Percentiles rank a stretch among this genome's conserved stretches.
Conservation (phyloP, 306 rosid species). For the Castanea crenata region DNA sequence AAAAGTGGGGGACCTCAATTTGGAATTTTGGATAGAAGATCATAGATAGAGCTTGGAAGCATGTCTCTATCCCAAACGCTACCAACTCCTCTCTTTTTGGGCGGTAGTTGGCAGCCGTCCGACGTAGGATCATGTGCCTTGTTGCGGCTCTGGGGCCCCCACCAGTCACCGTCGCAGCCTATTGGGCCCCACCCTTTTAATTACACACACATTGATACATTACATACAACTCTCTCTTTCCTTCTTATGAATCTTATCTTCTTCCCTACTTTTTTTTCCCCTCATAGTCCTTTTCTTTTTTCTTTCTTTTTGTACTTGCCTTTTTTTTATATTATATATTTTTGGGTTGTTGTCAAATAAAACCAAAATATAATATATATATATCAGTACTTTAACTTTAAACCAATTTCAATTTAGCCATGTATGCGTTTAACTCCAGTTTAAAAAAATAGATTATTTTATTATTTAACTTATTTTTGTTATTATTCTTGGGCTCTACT, state of each 20-base stretch:
- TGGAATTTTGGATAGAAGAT: too few species aligned
- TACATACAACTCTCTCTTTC: background rate
- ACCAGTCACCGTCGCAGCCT: constrained; percentile 21
- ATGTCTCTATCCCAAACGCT: constrained; percentile 31
- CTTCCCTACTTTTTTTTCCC: background rate
- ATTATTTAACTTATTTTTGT: too few species aligned
- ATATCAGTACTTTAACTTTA: too few species aligned
- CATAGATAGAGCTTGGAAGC: background rate
- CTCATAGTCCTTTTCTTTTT: too few species aligned
- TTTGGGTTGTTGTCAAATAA: background rate
- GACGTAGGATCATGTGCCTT: constrained; percentile 61
- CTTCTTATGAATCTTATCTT: background rate
- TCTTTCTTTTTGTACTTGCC: background rate
- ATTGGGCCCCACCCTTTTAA: constrained; percentile 29
- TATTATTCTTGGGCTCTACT: too few species aligned
- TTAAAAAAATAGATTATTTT: too few species aligned
- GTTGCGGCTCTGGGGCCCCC: constrained; percentile 66
- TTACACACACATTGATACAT: background rate
- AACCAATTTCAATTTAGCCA: too few species aligned
- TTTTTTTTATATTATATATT: background rate
- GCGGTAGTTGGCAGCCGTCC: constrained; percentile 76
- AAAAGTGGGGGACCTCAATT: background rate
- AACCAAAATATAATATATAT: too few species aligned
- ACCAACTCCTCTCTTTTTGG: constrained; percentile 57
- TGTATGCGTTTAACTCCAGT: too few species aligned